Percentiles rank a stretch among this genome's conserved stretches.
Conservation (phyloP, 2,329 filamentous ascomycete species). For the Pseudocercospora macadamiae region DNA sequence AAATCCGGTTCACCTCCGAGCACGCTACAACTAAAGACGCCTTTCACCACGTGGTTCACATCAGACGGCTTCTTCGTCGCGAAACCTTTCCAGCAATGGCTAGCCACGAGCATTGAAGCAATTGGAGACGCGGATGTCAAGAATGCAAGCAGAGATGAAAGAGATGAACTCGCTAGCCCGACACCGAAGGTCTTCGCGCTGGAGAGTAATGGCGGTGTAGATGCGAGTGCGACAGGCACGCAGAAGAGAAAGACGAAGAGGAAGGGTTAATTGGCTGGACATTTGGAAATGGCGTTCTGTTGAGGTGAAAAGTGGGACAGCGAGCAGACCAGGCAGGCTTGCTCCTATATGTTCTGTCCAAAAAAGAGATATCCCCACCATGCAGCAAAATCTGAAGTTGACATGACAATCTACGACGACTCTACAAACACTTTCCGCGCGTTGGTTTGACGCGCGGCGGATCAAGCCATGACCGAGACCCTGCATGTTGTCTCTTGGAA, state of each 20-base stretch:
- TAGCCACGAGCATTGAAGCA: constrained; percentile 68
- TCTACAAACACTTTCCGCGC: too few relatives aligned
- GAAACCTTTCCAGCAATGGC: constrained; percentile 75
- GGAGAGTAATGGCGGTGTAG: constrained; percentile 19
- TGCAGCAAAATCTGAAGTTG: too few relatives aligned
- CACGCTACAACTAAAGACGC: constrained; percentile 59
- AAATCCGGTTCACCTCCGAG: constrained; percentile 21
- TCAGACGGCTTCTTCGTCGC: constrained; percentile 74
- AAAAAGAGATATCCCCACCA: too few relatives aligned
- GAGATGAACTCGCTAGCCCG: constrained; percentile 31
- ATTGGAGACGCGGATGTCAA: constrained; percentile 68
- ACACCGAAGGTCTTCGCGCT: constrained; percentile 20
- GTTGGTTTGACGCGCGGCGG: too few relatives aligned
- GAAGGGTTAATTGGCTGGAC: constrained; percentile 14
- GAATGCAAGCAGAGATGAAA: constrained; percentile 49
- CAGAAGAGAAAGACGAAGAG: constrained; percentile 35
- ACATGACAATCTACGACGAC: too few relatives aligned
- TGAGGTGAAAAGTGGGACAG: background rate
- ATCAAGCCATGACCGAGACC: too few relatives aligned
- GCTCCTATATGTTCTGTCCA: too few relatives aligned
- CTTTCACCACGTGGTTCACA: constrained; percentile 75
- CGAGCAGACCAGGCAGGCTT: too few relatives aligned
- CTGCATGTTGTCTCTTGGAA: too few relatives aligned
- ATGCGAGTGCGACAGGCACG: constrained; percentile 27
- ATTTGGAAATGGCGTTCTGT: background rate